phyloP scores from a whole-genome alignment of 495 filamentous ascomycete species.

The Aspergillus nanangensis region DNA sequence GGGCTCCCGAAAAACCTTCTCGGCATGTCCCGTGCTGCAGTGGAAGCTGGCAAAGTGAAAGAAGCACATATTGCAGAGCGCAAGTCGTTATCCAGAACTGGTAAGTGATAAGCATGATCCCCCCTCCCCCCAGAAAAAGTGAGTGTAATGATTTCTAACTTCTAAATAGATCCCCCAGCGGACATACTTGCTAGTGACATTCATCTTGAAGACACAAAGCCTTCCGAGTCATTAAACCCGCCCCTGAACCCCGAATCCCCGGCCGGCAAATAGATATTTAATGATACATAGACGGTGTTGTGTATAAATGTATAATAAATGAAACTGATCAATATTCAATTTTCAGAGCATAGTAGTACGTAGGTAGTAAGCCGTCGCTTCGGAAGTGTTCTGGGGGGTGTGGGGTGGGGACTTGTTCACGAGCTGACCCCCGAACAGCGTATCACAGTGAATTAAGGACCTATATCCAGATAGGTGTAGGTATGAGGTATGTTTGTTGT shows the following conservation, averaged over 20 bases:
- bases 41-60: constrained; percentile 72
- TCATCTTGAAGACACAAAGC: constrained; percentile 1
- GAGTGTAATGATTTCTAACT: no score
- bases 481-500: no score
- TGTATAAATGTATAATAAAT: no score
- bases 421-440: no score
- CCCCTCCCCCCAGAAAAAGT: no score
- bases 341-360: no score
- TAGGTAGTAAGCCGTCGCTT: no score
- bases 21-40: constrained; percentile 64
- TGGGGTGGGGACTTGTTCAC: no score
- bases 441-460: no score
- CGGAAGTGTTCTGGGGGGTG: no score
- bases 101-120: constrained; percentile 48
- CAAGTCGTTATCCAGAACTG: constrained; percentile 72
- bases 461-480: no score
- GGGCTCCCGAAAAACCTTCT: constrained; percentile 77
- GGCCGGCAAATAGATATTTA: constrained; percentile 41
- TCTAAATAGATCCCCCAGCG: constrained; percentile 57
- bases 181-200: constrained; percentile 50
- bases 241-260: constrained; percentile 30
- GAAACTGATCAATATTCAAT: no score
- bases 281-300: constrained; percentile 25
- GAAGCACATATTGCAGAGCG: constrained; percentile 64
- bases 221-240: constrained; percentile 29